These are phyloP conservation scores for Pythium insidiosum DNA, from an alignment of 352 stramenopile genomes.

Conservation along the genomic window DNA sequence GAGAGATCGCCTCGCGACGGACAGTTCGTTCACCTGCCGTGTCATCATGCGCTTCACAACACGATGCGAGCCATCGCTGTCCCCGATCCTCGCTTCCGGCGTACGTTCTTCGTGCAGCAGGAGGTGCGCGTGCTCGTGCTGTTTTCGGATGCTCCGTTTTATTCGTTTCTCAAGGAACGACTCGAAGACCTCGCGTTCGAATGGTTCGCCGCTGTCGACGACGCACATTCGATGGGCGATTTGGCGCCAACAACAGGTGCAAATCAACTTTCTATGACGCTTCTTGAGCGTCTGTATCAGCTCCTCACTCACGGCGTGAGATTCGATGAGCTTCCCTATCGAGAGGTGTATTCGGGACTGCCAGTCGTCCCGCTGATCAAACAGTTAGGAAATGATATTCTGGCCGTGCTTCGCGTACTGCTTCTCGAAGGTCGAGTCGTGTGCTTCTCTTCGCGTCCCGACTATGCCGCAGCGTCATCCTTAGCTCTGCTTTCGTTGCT, in stretches of 20 bases:
- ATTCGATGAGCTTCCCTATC: too few species aligned
- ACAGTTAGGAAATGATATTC: too few species aligned
- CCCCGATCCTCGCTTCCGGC: constrained; percentile 23
- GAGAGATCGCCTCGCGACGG: constrained; percentile 19
- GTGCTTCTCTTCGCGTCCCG: constrained; percentile 59
- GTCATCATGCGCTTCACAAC: constrained; percentile 5
- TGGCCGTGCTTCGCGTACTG: constrained; percentile 60
- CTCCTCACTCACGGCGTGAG: too few species aligned
- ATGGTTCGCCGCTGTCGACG: constrained; percentile 24
- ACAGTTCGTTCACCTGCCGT: constrained; percentile 49
- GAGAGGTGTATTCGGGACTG: too few species aligned
- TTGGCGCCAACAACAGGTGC: constrained; percentile 13
- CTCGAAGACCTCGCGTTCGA: constrained; percentile 19
- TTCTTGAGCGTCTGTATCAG: too few species aligned
- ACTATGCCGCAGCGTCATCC: constrained; percentile 37
- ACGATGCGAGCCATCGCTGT: constrained; percentile 40
- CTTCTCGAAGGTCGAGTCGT: constrained; percentile 70
- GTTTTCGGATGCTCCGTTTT: constrained; percentile 35
- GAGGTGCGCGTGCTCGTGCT: constrained; percentile 41
- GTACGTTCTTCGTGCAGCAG: constrained; percentile 33
- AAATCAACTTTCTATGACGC: constrained; percentile 22
- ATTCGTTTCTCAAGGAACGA: constrained; percentile 25
- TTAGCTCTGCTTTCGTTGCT: constrained; percentile 47
- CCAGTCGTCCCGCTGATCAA: too few species aligned
- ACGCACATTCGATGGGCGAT: constrained; percentile 19